Conservation (phyloP, 805 yeast genomes). For the Cephaloascus albidus region DNA sequence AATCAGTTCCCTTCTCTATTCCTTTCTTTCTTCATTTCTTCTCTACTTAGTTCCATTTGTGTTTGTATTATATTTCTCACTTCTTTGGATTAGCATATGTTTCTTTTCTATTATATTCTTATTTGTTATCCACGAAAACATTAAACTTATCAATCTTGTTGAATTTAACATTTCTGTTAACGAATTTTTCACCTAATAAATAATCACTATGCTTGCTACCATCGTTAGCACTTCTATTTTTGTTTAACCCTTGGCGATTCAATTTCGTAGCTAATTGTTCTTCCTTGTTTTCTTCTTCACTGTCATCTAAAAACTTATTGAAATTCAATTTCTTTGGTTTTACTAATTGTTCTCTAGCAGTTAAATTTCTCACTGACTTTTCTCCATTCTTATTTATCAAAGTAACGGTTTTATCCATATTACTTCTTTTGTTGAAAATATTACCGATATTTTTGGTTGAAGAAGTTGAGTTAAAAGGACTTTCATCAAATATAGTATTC, state of each 20-base stretch:
- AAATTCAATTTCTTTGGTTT: constrained; percentile 30
- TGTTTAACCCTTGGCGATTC: background rate
- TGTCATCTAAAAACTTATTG: constrained; percentile 1
- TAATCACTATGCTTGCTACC: background rate
- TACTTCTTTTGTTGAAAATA: too few relatives aligned
- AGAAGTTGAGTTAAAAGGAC: background rate
- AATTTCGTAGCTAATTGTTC: background rate
- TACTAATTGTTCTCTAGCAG: constrained; percentile 20
- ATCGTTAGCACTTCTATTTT: background rate
- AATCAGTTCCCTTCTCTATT: too few relatives aligned
- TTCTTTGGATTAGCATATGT: too few relatives aligned
- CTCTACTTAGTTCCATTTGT: too few relatives aligned
- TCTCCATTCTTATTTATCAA: constrained; percentile 29
- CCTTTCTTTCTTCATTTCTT: too few relatives aligned
- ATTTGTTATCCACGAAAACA: background rate
- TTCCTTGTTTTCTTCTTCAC: background rate
- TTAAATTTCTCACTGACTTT: constrained; percentile 18
- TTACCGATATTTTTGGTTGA: background rate
- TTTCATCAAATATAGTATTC: constrained; percentile 1
- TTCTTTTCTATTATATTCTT: too few relatives aligned
- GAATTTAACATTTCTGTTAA: background rate
- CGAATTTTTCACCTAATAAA: background rate
- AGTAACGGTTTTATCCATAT: background rate
- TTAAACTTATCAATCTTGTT: background rate
- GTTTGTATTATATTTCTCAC: too few relatives aligned